Base-by-base conservation (phyloP, 495 filamentous ascomycete genomes). In the Chaetomium tenue region DNA sequence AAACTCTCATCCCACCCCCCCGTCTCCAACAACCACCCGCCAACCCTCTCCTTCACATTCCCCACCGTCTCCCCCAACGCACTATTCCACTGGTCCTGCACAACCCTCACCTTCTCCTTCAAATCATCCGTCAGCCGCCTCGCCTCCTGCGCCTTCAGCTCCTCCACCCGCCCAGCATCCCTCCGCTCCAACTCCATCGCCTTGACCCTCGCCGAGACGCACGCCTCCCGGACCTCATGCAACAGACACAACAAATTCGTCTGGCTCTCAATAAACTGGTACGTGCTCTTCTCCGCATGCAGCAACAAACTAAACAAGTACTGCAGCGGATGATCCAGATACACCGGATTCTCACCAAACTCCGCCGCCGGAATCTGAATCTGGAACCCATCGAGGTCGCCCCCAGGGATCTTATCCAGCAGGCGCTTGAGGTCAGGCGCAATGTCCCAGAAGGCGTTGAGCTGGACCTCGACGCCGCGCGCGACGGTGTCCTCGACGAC, bases 371-470 rank as follows among this genome's bases (percentile, higher is more conserved):
- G 94, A 56, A 98, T 84, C 74, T 89, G 88, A 58, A 87, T 83
- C 12, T 74, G 66, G 60, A 91, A 83, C n/a, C 69, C 68, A 18
- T 67, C 66, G 62, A 81, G 73, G 25, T 78, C 68, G 22, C 66
- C 64, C 5, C 75, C 68, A 0, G 92, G 93, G 18, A 97, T 85
- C 69, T 89, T 89, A 68, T 94, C 88, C 6, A 93, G 83, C 23
- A 97, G 75, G 1, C 86, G 82, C 12, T 88, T 80, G 0, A 98
- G 83, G 1, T 86, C 82, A 1, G 95, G 95, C 0, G 92, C 94
- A 67, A 98, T 96, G 70, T 98, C 95, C 94, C 94, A 98, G 77
- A 97, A 98, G 4, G 92, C 92, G 18, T 86, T 89, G 0, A 97
- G 83, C 74, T 97, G 95, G 37, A 89, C 83, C 72, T 97, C 93